Evolutionary conservation across 805 yeast genomes (phyloP).

Genomic region (Vanderwaltozyma polyspora): DNA sequence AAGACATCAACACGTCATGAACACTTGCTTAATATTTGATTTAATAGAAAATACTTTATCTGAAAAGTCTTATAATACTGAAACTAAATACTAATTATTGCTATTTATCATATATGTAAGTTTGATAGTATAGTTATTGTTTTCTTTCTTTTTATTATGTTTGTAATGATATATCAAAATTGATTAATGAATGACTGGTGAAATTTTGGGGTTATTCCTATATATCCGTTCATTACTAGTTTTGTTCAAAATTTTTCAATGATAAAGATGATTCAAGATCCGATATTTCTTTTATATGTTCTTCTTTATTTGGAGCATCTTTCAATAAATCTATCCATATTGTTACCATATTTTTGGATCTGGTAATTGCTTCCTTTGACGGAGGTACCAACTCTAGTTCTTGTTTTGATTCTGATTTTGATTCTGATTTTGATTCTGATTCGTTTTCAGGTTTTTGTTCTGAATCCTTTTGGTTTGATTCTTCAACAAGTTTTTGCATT

Average conservation of each 20-base stretch:
- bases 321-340: slow-evolving; percentile 2
- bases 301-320: not conserved
- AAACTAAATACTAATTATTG: no score
- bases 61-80: no score
- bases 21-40: no score
- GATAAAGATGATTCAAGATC: not conserved
- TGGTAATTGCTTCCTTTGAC: slow-evolving; percentile 14
- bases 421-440: slow-evolving; percentile 2
- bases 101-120: no score
- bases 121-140: no score
- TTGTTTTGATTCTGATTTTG: slow-evolving; percentile 2
- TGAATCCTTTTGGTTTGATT: slow-evolving; percentile 3
- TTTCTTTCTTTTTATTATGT: no score
- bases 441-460: slow-evolving; percentile 1
- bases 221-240: not conserved
- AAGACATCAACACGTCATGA: no score
- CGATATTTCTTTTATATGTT: not conserved
- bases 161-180: not conserved
- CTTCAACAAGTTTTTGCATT: slow-evolving; percentile 18
- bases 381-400: slow-evolving; percentile 12
- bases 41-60: no score
- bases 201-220: not conserved
- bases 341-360: slow-evolving; percentile 12
- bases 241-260: not conserved
- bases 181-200: no score